phyloP scores from a whole-genome alignment of 129 eudicot genomes.

The Centaurea solstitialis region DNA sequence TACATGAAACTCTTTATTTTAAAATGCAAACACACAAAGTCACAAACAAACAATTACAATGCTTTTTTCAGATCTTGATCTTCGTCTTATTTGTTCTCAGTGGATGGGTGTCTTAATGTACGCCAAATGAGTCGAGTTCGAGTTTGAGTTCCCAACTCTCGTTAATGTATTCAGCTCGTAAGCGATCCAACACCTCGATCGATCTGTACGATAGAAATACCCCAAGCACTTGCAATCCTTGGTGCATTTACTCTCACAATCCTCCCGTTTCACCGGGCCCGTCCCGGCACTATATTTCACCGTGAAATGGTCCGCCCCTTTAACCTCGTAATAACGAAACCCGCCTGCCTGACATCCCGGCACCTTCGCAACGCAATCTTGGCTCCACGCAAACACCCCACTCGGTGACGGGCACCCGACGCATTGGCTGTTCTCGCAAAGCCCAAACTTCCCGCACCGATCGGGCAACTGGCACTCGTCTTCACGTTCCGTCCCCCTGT shows the following conservation, averaged over 20 bases:
- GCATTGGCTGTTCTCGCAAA: constrained; percentile 35
- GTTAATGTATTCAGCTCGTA: constrained; percentile 46
- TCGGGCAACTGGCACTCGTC: constrained; percentile 23
- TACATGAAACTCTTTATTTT: no score
- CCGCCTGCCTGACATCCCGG: not conserved
- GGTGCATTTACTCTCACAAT: constrained; percentile 37
- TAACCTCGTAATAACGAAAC: constrained; percentile 19
- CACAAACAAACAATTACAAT: no score
- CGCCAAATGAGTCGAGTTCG: constrained; percentile 29
- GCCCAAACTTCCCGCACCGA: constrained; percentile 35
- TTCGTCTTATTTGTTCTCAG: no score
- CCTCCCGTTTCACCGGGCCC: constrained; percentile 32
- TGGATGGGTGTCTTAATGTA: constrained; percentile 31
- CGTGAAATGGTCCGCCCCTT: constrained; percentile 47
- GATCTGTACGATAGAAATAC: constrained; percentile 42
- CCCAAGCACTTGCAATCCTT: constrained; percentile 56
- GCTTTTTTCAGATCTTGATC: no score
- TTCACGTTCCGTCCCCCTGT: not conserved
- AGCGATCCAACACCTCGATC: constrained; percentile 55
- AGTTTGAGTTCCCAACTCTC: constrained; percentile 5
- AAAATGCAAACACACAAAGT: no score
- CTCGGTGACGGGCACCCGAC: constrained; percentile 17
- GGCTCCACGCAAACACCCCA: constrained; percentile 17
- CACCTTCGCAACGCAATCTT: constrained; percentile 24
- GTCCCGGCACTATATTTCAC: constrained; percentile 32